phyloP scores from a whole-genome alignment of 768 basidiomycete genomes.

The Mycena rosella region DNA sequence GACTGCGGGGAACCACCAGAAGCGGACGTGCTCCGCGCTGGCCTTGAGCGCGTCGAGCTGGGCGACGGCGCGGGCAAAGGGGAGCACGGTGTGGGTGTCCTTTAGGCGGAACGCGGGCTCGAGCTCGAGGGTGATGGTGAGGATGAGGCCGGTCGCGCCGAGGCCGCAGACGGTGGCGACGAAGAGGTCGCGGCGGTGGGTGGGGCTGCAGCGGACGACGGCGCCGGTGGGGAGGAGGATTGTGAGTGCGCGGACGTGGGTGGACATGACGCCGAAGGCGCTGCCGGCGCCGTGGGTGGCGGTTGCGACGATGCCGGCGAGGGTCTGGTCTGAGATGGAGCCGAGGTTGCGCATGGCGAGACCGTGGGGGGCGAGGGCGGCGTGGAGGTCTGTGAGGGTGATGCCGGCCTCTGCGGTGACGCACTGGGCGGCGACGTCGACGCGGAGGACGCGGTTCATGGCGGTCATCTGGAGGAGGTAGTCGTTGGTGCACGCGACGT shows the following conservation, averaged over 20 bases:
- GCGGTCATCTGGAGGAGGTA: constrained; percentile 87
- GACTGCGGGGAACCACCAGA: constrained; percentile 95
- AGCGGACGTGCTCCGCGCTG: constrained; percentile 88
- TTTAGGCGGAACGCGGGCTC: constrained; percentile 86
- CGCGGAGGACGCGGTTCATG: constrained; percentile 56
- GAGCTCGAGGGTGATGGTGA: constrained; percentile 81
- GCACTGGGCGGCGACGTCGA: constrained; percentile 70
- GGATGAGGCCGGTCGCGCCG: constrained; percentile 90
- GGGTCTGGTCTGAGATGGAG: constrained; percentile 95
- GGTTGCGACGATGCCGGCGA: constrained; percentile 93
- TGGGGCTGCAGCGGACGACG: constrained; percentile 74
- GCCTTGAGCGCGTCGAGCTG: constrained; percentile 67
- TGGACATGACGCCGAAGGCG: constrained; percentile 83
- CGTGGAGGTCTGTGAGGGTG: constrained; percentile 80
- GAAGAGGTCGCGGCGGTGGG: constrained; percentile 81
- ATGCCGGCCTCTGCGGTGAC: constrained; percentile 85
- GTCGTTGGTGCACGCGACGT: constrained; percentile 90
- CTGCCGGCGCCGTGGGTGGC: constrained; percentile 96
- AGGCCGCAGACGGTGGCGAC: constrained; percentile 91
- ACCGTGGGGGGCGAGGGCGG: constrained; percentile 68
- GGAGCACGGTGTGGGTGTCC: constrained; percentile 73
- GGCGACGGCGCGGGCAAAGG: constrained; percentile 73
- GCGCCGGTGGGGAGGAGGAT: constrained; percentile 84
- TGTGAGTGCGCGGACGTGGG: constrained; percentile 80
- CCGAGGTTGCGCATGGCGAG: constrained; percentile 95